Evolutionary conservation across 2,329 filamentous ascomycete genomes (phyloP), one percentile per base, ranked within the genome.

Genomic region (Fusarium nygamai): DNA sequence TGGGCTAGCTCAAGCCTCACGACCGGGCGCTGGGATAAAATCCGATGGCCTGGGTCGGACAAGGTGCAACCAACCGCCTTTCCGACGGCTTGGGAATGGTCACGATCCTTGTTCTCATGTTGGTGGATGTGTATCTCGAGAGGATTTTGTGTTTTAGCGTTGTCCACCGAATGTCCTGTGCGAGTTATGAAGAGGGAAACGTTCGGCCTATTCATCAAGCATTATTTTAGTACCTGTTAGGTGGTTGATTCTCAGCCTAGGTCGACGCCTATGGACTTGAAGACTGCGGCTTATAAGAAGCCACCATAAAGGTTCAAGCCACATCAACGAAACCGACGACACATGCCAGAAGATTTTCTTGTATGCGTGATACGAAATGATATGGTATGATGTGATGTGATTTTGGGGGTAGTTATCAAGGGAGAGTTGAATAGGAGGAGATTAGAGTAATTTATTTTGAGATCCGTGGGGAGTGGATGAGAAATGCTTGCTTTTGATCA

Each of bases 31-130:
- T 76, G 71, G 76, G 73, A 71, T 72, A 62, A 68, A 75, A 75
- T 75, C 76, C 76, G 75, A 61, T 67, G 68, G 75, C 72, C 65
- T 78, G 76, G 76, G 70, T 76, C 70, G 62, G 71, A 75, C 62
- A 73, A 66, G 67, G 62, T 66, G 60, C 61, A 67, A 43, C 64
- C 63, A 71, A 61, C 61, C 68, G 54, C 60, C 71, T 71, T 72
- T 73, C 76, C 75, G 72, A 64, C 54, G 62, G 57, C 58, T 69
- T 76, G 76, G 75, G 71, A 69, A 72, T 67, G 72, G 67, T 41
- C 69, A 67, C 64, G 66, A 68, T 61, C 66, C 44, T 53, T 62
- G 69, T 61, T 54, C 39, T 56, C 50, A 51, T 20, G 46, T 48
- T 68, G 50, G 51, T 61, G 33, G 60, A 66, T 19, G 39, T 66